Conservation (phyloP, 768 basidiomycete genomes). For the Boletus fagicola region DNA sequence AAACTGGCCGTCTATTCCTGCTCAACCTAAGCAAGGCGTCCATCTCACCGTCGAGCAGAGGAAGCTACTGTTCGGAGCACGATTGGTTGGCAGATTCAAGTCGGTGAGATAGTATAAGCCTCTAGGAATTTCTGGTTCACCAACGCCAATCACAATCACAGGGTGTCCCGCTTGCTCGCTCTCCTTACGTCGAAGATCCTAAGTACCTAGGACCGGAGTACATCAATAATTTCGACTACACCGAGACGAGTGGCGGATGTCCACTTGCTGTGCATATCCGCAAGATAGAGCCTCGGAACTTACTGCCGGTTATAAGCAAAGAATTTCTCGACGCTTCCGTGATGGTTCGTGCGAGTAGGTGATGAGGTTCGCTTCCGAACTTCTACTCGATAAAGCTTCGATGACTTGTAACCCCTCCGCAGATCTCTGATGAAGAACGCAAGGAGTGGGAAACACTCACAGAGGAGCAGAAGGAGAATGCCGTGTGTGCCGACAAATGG, state of each 20-base stretch:
- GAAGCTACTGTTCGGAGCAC: neutral
- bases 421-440: neutral
- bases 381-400: neutral
- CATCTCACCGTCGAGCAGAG: neutral
- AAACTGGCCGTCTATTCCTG: neutral
- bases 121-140: neutral
- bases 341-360: neutral
- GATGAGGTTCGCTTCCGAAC: neutral
- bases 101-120: neutral
- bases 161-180: neutral
- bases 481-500: neutral
- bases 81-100: neutral
- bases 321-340: neutral
- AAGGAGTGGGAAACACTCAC: neutral
- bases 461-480: neutral
- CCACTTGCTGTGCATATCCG: neutral
- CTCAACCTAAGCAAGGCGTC: neutral
- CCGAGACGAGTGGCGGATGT: neutral
- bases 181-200: neutral
- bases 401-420: neutral
- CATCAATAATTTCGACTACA: neutral
- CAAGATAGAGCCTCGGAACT: neutral
- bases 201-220: neutral
- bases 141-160: neutral
- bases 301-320: neutral